Evolutionary conservation across 2,329 filamentous ascomycete genomes (phyloP).

Genomic region (Penicillium sp.): DNA sequence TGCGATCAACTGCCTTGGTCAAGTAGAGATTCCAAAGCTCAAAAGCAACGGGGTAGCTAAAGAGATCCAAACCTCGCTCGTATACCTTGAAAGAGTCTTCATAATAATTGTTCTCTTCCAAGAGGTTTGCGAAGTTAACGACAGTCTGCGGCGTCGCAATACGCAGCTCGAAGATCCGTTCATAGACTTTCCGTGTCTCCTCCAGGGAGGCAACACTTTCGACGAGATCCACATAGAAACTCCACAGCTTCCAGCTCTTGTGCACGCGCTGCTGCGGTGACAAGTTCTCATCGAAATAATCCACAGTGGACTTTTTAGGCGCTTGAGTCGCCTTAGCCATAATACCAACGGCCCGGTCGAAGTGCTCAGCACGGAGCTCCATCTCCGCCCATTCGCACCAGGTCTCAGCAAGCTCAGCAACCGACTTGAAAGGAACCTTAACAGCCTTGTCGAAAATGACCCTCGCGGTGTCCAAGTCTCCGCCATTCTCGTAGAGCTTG

Average conservation of each 20-base stretch:
- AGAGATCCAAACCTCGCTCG: slow-evolving; percentile 93
- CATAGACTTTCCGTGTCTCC: slow-evolving; percentile 90
- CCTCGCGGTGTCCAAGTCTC: slow-evolving; percentile 76
- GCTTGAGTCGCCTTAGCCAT: slow-evolving; percentile 97
- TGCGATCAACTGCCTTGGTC: slow-evolving; percentile 92
- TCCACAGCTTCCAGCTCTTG: slow-evolving; percentile 99
- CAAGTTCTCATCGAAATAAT: slow-evolving; percentile 94
- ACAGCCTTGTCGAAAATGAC: slow-evolving; percentile 97
- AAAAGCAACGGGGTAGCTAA: slow-evolving; percentile 96
- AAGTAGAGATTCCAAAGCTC: slow-evolving; percentile 98
- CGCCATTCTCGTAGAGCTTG: slow-evolving; percentile 89
- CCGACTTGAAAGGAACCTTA: slow-evolving; percentile 95
- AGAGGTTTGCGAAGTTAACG: slow-evolving; percentile 93
- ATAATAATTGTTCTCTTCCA: slow-evolving; percentile 92
- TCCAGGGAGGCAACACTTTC: slow-evolving; percentile 89
- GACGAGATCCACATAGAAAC: slow-evolving; percentile 96
- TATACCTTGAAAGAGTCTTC: slow-evolving; percentile 98
- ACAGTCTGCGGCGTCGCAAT: slow-evolving; percentile 98
- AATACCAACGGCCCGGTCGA: slow-evolving; percentile 87
- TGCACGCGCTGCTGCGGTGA: slow-evolving; percentile 94
- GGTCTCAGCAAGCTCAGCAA: slow-evolving; percentile 94
- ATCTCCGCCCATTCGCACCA: slow-evolving; percentile 99
- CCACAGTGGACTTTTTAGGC: slow-evolving; percentile 96
- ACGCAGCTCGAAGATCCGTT: slow-evolving; percentile 94
- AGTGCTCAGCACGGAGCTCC: slow-evolving; percentile 93